phyloP scores from a whole-genome alignment of 108 stramenopile genomes.

The Skeletonema tropicum region DNA sequence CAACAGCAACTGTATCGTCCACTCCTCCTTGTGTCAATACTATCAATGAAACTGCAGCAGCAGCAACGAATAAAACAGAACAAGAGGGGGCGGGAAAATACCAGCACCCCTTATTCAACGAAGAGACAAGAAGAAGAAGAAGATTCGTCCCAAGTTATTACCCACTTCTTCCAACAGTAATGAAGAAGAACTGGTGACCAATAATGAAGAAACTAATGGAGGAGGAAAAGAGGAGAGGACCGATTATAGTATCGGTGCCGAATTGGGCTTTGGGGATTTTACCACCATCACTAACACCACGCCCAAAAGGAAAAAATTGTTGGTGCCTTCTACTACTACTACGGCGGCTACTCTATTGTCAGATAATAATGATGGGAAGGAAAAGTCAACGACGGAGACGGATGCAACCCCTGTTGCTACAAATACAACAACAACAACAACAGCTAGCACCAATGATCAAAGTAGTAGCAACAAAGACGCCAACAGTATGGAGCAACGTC shows the following conservation, averaged over 20 bases:
- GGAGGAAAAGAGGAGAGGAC: background rate
- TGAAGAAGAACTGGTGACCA: background rate
- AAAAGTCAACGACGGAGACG: background rate
- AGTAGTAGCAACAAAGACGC: background rate
- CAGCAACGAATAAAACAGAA: background rate
- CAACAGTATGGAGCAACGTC: conserved; percentile 3
- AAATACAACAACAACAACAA: background rate
- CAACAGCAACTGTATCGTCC: background rate
- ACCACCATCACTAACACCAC: background rate
- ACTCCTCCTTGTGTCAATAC: too few relatives aligned
- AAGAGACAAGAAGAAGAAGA: background rate
- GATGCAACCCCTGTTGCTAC: background rate
- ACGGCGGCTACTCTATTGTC: background rate
- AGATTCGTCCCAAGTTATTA: background rate
- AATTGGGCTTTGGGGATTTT: background rate
- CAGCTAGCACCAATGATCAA: background rate
- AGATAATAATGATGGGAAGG: too few relatives aligned
- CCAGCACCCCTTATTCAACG: background rate
- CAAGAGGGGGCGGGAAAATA: background rate
- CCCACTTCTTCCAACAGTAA: background rate
- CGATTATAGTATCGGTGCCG: background rate
- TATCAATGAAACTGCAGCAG: background rate
- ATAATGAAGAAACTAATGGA: background rate
- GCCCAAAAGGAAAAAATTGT: background rate
- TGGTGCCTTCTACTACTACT: background rate